These are phyloP conservation scores for Hypoxylon sp. DNA, from an alignment of 2,329 filamentous ascomycete genomes.

Conservation along the genomic window DNA sequence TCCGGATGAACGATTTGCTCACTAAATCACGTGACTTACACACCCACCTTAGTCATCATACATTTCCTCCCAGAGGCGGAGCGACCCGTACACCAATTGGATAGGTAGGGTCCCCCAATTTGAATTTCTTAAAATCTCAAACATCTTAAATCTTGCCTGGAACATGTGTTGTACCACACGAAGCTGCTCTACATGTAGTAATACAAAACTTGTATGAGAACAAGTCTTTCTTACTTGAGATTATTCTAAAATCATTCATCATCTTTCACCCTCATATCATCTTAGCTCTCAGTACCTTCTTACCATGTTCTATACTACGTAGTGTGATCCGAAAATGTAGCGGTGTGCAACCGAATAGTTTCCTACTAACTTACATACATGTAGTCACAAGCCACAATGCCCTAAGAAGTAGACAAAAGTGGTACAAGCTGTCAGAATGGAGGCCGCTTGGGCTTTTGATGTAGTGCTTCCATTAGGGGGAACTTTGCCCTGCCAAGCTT, in stretches of 20 bases:
- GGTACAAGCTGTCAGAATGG: conserved; percentile 25
- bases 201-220: not conserved
- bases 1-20: not conserved
- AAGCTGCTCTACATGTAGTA: no score
- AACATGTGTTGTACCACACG: not conserved
- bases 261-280: not conserved
- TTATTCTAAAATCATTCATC: conserved; percentile 1
- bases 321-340: not conserved
- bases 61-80: conserved; percentile 5
- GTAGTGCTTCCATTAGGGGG: conserved; percentile 23
- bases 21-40: conserved; percentile 20
- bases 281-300: not conserved
- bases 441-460: conserved; percentile 11
- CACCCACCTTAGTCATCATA: conserved; percentile 33
- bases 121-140: not conserved
- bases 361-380: no score
- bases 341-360: conserved; percentile 3
- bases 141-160: conserved; percentile 2
- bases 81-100: not conserved
- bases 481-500: conserved; percentile 44
- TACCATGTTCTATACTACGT: not conserved
- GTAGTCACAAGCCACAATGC: no score
- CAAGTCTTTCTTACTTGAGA: not conserved
- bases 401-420: conserved; percentile 1
- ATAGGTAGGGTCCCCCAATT: not conserved